Conservation (phyloP, 1,139 yeast genomes). For the Taphrina pruni region DNA sequence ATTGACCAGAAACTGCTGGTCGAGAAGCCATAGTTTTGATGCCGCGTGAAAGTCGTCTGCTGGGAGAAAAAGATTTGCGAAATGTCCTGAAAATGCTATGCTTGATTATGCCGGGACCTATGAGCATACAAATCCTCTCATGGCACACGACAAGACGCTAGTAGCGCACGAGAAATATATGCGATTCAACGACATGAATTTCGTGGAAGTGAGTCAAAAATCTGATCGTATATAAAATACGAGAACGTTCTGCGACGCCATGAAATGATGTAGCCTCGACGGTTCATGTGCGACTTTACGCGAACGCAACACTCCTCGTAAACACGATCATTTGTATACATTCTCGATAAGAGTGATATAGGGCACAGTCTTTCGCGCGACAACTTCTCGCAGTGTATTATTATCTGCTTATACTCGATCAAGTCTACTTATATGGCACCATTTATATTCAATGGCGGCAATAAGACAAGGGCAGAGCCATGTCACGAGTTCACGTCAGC, state of each 20-base stretch:
- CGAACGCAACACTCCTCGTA: too few species aligned
- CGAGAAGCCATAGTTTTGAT: slow-evolving; percentile 28
- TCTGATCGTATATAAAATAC: not conserved
- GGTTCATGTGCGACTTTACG: too few species aligned
- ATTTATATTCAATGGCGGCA: slow-evolving; percentile 26
- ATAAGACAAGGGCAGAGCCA: slow-evolving; percentile 25
- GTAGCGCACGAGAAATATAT: not conserved
- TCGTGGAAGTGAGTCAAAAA: not conserved
- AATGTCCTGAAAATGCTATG: not conserved
- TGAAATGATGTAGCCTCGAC: slow-evolving; percentile 5
- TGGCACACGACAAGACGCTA: too few species aligned
- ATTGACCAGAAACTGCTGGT: slow-evolving; percentile 48
- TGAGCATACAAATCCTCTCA: not conserved
- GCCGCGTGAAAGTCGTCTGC: not conserved
- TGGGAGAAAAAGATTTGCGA: not conserved
- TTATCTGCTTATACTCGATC: too few species aligned
- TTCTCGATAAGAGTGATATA: too few species aligned
- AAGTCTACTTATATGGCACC: slow-evolving; percentile 15
- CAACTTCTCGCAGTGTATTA: too few species aligned
- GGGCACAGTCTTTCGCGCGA: too few species aligned
- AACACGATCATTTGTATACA: too few species aligned
- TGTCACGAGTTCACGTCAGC: slow-evolving; percentile 27
- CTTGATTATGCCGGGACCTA: not conserved
- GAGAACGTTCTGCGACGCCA: not conserved
- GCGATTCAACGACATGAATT: not conserved